A percentile compares a stretch with the other conserved stretches of the same genome.
Conservation (phyloP, 2,329 filamentous ascomycete species). For the Cyphellophora attinorum region DNA sequence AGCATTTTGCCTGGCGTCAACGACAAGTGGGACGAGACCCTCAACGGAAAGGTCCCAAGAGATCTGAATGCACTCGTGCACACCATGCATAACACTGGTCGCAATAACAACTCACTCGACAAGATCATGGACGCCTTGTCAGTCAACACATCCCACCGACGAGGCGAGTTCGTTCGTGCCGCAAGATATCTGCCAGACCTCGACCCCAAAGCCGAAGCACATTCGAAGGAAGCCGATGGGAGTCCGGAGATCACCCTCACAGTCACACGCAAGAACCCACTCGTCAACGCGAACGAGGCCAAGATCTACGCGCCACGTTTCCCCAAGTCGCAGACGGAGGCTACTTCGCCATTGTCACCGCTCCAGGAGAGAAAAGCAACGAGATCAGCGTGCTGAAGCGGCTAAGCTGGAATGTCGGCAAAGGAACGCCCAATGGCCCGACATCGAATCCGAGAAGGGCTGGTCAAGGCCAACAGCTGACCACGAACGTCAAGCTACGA, state of each 20-base stretch:
- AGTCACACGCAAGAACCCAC: conserved; percentile 12
- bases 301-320: conserved; percentile 81
- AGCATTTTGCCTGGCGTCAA: conserved; percentile 70
- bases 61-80: conserved; percentile 17
- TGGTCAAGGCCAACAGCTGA: conserved; percentile 12
- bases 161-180: conserved; percentile 40
- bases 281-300: conserved; percentile 50
- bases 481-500: conserved; percentile 6
- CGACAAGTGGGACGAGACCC: conserved; percentile 14
- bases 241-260: conserved; percentile 11
- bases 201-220: conserved; percentile 7
- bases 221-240: conserved; percentile 19
- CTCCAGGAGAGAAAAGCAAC: conserved; percentile 40
- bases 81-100: conserved; percentile 13
- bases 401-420: conserved; percentile 55
- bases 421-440: conserved; percentile 4
- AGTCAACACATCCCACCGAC: conserved; percentile 12
- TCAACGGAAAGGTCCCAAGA: conserved; percentile 13
- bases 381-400: conserved; percentile 78
- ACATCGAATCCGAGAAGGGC: conserved; percentile 19
- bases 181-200: conserved; percentile 26
- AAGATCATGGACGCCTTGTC: conserved; percentile 18
- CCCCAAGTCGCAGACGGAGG: conserved; percentile 89
- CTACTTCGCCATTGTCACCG: conserved; percentile 72
- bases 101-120: conserved; percentile 13